Base-by-base conservation (phyloP, 805 yeast species). In the Cyberlindnera misumaiensis region DNA sequence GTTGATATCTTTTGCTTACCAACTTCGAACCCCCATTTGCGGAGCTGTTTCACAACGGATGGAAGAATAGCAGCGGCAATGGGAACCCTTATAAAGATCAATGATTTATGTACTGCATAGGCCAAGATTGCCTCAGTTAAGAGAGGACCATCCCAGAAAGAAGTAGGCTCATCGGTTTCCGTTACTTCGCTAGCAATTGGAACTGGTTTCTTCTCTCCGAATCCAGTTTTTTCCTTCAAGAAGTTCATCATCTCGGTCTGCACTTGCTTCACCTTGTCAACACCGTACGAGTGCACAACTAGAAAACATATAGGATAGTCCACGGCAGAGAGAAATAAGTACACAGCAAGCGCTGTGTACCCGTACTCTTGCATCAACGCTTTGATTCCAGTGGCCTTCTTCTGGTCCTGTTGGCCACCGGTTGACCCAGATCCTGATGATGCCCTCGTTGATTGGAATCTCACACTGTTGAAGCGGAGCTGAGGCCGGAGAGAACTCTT, bases 1-100 rank as follows among this genome's bases (percentile, higher is more conserved):
- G 73, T 63, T 9, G 71, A 54, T 34, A 76, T 53, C 40, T 61
- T 63, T 36, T 65, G 69, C 24, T 68, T 66, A 5, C 85, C 90
- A 42, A 85, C 75, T 41, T 79, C 77, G 65, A 85, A 87, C 2
- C 96, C 96, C 83, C 86, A 77, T 16, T 71, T 63, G 41, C 83
- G 74, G 45, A 90, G 69, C 34, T 65, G 55, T 37, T 60, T 66
- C 5, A 87, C 95, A 2, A 87, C 70, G 2, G 76, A 56, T 5
- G 98, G 98, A 0, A 97, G 88, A 11, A 89, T 72, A 3, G 95
- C 95, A 0, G 96, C 96, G 0, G 97, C 83, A 24, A 87, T 59
- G 11, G 98, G 98, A 5, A 93, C 65, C 45, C 98, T 73, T 30
- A 93, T 72, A 43, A 90, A 75, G 17, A 90, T 73, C 45, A 93